phyloP scores from a whole-genome alignment of 257 asterid genomes.

The Nicotiana otophora region DNA sequence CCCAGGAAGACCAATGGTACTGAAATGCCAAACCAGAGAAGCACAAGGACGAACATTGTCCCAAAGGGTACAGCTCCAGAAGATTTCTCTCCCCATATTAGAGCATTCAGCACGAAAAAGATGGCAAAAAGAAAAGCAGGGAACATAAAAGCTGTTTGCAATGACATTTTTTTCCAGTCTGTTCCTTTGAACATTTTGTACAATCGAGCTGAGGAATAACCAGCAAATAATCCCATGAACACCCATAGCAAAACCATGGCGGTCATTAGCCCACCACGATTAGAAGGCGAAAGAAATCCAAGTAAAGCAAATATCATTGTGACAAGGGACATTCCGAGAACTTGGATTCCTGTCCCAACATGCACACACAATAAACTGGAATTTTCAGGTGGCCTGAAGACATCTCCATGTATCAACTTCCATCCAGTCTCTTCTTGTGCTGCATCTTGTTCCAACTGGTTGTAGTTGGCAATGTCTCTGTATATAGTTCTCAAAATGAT shows the following conservation, averaged over 20 bases:
- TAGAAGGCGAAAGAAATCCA: constrained; percentile 54
- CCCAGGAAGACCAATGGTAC: constrained; percentile 47
- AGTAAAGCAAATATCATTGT: constrained; percentile 44
- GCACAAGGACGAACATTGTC: constrained; percentile 43
- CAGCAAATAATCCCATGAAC: constrained; percentile 44
- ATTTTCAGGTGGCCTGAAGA: constrained; percentile 42
- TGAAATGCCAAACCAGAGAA: constrained; percentile 49
- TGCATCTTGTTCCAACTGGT: constrained; percentile 45
- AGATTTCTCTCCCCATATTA: constrained; percentile 52
- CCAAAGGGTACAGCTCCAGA: constrained; percentile 51
- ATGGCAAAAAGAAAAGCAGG: constrained; percentile 33
- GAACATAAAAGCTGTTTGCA: constrained; percentile 42
- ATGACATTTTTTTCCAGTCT: constrained; percentile 37
- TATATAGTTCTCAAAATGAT: constrained; percentile 49
- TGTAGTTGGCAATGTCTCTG: constrained; percentile 40
- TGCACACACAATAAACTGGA: constrained; percentile 35
- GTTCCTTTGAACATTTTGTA: constrained; percentile 37
- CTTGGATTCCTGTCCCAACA: constrained; percentile 51
- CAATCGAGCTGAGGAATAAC: constrained; percentile 34
- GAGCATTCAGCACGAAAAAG: constrained; percentile 35
- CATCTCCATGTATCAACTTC: constrained; percentile 51
- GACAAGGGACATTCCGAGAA: constrained; percentile 48
- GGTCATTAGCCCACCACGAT: constrained; percentile 46
- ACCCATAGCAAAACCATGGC: constrained; percentile 53
- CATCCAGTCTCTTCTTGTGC: constrained; percentile 48